These are phyloP conservation scores for Hymenoscyphus linearis DNA, from an alignment of 2,329 filamentous ascomycete species.

Conservation along the genomic window DNA sequence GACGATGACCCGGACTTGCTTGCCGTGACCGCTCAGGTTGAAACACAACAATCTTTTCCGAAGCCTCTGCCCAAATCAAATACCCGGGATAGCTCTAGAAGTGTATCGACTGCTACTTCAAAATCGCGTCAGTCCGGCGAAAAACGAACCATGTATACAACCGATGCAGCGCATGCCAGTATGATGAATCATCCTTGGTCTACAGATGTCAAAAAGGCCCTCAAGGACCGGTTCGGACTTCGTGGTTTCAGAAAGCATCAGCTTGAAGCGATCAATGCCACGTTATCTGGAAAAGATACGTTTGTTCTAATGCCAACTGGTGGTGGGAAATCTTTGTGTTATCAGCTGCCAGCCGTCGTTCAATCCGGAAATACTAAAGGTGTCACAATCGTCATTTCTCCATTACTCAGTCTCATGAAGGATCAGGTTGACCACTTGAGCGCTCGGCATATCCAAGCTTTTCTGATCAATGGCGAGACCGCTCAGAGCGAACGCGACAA, in stretches of 20 bases:
- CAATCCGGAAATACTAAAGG: conserved; percentile 74
- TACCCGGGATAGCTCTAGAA: conserved; percentile 5
- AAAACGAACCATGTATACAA: conserved; percentile 29
- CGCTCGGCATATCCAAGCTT: conserved; percentile 70
- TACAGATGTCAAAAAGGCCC: conserved; percentile 70
- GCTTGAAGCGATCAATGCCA: conserved; percentile 92
- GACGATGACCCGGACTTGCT: conserved; percentile 35
- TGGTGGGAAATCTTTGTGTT: conserved; percentile 93
- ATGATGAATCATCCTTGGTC: conserved; percentile 76
- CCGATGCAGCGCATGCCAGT: conserved; percentile 37
- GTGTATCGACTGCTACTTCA: conserved; percentile 13
- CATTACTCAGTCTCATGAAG: conserved; percentile 91
- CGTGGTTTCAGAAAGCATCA: conserved; percentile 86
- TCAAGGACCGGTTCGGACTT: conserved; percentile 80
- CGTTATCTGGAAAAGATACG: conserved; percentile 77
- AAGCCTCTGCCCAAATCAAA: conserved; percentile 1
- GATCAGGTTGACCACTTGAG: conserved; percentile 86
- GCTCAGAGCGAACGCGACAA: conserved; percentile 58
- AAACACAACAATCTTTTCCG: conserved; percentile 32
- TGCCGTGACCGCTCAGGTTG: conserved; percentile 38
- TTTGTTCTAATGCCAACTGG: conserved; percentile 98
- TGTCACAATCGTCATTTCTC: conserved; percentile 91
- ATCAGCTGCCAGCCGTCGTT: conserved; percentile 86
- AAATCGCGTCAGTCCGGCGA: conserved; percentile 9
- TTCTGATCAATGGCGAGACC: conserved; percentile 75